Base-by-base conservation (phyloP, 2,329 filamentous ascomycete genomes). In the Fusarium sp. region DNA sequence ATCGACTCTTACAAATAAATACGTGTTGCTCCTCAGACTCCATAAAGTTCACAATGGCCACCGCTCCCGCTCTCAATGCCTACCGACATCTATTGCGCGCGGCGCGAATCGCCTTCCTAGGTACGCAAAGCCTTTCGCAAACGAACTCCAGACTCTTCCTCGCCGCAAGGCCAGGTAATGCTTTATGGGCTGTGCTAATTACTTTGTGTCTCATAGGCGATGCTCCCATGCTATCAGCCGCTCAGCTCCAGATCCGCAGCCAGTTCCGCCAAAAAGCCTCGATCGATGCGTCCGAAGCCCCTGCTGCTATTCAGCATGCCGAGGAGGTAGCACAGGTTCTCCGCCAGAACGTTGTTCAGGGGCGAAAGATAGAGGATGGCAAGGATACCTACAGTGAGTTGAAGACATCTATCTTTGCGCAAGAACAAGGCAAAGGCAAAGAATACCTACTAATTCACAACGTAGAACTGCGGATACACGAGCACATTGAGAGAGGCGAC, bases 401-500 rank as follows among this genome's bases (percentile, higher is more conserved):
- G 9, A 19, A 4, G 9, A 2, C 4, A 4, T 15, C 4, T 25
- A 25, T 25, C 23, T 6, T 7, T 27, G 17, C 4, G 7, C 6
- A 39, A 10, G 9, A 4, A 9, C 6, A 39, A 10, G 9, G 6
- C 17, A 15, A 33, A n/a, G 14, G 35, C 15, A 17, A 31, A 19
- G 19, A 37, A 17, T 9, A 41, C 48, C 36, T 43, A 33, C 52
- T 52, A 57, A 57, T 9, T 21, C n/a, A 33, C 3, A 23, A 41
- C n/a, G 11, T 67, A 97, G 93, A 90, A 73, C 79, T 98, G 53
- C 84, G 89, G 47, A 97, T 99, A 77, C 95, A 98, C 75, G 85
- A 96, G 59, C 80, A 96, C 65, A 99, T 90, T 27, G 94, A 99
- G 76, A 84, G 92, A 65, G 93, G 95, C 49, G 91, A 98, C 77